phyloP scores from a whole-genome alignment of 371 early-diverging fungal genomes.

The Haplosporangium sp. region DNA sequence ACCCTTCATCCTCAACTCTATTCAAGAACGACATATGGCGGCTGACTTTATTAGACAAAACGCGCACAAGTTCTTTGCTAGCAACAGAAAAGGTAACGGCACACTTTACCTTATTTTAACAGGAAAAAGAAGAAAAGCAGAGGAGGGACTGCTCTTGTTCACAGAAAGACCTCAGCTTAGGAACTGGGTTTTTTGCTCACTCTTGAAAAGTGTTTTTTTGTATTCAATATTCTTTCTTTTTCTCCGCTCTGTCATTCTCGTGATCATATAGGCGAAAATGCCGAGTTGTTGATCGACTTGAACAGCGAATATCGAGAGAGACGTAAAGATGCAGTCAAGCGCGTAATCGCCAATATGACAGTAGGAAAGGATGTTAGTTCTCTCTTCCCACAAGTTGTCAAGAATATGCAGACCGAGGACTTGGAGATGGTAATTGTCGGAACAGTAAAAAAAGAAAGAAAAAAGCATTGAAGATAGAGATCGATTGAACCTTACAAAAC shows the following conservation, averaged over 20 bases:
- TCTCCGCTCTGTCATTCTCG: not conserved
- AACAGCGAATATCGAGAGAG: slow-evolving; percentile 95
- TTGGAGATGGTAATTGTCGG: slow-evolving; percentile 84
- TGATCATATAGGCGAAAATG: slow-evolving; percentile 91
- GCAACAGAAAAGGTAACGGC: slow-evolving; percentile 70
- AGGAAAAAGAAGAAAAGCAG: not conserved
- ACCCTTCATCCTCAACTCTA: not conserved
- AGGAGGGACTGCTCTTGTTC: not conserved
- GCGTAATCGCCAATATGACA: slow-evolving; percentile 93
- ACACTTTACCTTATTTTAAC: not conserved
- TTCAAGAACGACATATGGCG: slow-evolving; percentile 3
- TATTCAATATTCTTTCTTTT: not conserved
- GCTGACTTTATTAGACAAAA: slow-evolving; percentile 42
- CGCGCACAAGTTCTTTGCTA: slow-evolving; percentile 71
- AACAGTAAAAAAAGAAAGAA: not conserved
- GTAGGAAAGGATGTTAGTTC: slow-evolving; percentile 90
- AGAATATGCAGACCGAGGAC: slow-evolving; percentile 99
- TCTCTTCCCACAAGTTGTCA: slow-evolving; percentile 95
- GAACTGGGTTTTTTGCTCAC: too few relatives aligned
- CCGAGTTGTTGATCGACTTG: slow-evolving; percentile 94
- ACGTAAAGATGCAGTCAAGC: slow-evolving; percentile 97
- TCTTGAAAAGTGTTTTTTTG: too few relatives aligned
- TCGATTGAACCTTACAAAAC: not conserved
- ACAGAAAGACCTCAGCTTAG: not conserved
- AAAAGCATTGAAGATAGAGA: not conserved